A percentile compares a stretch with the other conserved stretches of the same genome.
Evolutionary conservation across 805 yeast genomes (phyloP).

Genomic region (Candida qinlingensis): DNA sequence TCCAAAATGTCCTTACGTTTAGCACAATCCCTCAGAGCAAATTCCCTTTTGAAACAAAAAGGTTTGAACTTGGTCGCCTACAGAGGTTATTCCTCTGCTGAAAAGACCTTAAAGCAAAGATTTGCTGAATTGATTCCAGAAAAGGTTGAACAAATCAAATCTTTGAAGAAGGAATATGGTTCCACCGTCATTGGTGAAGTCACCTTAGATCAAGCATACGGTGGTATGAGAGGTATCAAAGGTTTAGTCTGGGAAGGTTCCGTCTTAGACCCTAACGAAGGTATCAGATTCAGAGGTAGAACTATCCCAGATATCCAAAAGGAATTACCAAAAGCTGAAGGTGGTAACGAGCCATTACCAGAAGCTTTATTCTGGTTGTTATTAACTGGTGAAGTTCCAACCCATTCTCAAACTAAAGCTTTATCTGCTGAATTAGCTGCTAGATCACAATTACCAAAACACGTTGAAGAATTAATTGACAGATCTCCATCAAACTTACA

Average conservation of each 20-base stretch:
- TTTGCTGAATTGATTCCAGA: slow-evolving; percentile 90
- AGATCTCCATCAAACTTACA: slow-evolving; percentile 70
- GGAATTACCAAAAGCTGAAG: slow-evolving; percentile 70
- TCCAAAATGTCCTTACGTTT: slow-evolving; percentile 8
- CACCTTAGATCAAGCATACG: slow-evolving; percentile 74
- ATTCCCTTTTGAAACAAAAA: slow-evolving; percentile 6
- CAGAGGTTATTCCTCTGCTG: slow-evolving; percentile 25
- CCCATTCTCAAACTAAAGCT: slow-evolving; percentile 62
- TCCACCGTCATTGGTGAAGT: slow-evolving; percentile 67
- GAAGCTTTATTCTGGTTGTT: slow-evolving; percentile 81
- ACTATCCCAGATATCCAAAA: slow-evolving; percentile 76
- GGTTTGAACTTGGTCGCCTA: slow-evolving; percentile 13
- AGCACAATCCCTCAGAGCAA: slow-evolving; percentile 7
- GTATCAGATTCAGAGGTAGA: slow-evolving; percentile 80
- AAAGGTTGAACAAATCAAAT: slow-evolving; percentile 81
- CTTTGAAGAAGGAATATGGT: slow-evolving; percentile 88
- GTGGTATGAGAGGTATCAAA: slow-evolving; percentile 88
- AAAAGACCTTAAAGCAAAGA: slow-evolving; percentile 82
- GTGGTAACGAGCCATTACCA: slow-evolving; percentile 62
- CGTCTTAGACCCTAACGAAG: slow-evolving; percentile 78
- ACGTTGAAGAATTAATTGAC: slow-evolving; percentile 68
- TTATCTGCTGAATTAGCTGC: slow-evolving; percentile 75
- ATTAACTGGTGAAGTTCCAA: slow-evolving; percentile 79
- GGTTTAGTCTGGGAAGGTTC: slow-evolving; percentile 89
- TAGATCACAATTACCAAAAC: slow-evolving; percentile 72